phyloP scores from a whole-genome alignment of 2,329 filamentous ascomycete genomes.

The Trichoderma gracile region DNA sequence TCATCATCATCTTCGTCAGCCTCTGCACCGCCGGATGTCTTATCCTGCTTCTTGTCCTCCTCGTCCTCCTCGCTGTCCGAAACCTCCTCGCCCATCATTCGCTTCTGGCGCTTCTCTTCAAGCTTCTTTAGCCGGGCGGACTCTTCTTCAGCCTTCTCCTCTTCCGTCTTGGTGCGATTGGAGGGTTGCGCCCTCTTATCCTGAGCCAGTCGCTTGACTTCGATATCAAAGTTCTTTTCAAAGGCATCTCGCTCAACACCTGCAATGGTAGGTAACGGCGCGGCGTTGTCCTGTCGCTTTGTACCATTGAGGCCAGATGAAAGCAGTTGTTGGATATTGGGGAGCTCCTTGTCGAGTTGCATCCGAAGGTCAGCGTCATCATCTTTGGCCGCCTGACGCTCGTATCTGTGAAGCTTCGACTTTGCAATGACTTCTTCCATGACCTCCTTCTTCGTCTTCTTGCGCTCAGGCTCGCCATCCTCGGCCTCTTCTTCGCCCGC shows the following conservation, averaged over 20 bases:
- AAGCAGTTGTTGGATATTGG: slow-evolving; percentile 73
- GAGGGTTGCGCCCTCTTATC: slow-evolving; percentile 85
- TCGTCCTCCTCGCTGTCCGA: slow-evolving; percentile 64
- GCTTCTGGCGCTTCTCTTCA: slow-evolving; percentile 76
- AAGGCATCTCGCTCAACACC: slow-evolving; percentile 66
- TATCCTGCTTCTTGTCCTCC: slow-evolving; percentile 40
- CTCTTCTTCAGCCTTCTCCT: slow-evolving; percentile 78
- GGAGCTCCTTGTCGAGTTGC: slow-evolving; percentile 80
- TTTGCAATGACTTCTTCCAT: slow-evolving; percentile 98
- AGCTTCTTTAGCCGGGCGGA: slow-evolving; percentile 74
- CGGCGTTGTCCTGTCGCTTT: slow-evolving; percentile 34
- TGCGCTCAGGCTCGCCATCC: slow-evolving; percentile 69
- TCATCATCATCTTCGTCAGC: slow-evolving; percentile 44
- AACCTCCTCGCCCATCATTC: slow-evolving; percentile 83
- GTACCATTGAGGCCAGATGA: slow-evolving; percentile 49
- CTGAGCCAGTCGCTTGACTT: slow-evolving; percentile 77
- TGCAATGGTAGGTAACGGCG: slow-evolving; percentile 39
- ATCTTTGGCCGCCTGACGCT: slow-evolving; percentile 88
- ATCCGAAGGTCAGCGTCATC: slow-evolving; percentile 86
- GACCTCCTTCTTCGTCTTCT: slow-evolving; percentile 94
- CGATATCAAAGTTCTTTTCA: slow-evolving; percentile 84
- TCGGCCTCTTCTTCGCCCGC: slow-evolving; percentile 51
- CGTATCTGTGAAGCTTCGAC: slow-evolving; percentile 92
- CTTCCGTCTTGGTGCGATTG: slow-evolving; percentile 86
- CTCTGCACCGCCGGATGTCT: slow-evolving; percentile 41